A percentile compares a stretch with the other conserved stretches of the same genome.
Evolutionary conservation across 1,284 basidiomycete genomes (phyloP).

Genomic region (Naganishia liquefaciens): DNA sequence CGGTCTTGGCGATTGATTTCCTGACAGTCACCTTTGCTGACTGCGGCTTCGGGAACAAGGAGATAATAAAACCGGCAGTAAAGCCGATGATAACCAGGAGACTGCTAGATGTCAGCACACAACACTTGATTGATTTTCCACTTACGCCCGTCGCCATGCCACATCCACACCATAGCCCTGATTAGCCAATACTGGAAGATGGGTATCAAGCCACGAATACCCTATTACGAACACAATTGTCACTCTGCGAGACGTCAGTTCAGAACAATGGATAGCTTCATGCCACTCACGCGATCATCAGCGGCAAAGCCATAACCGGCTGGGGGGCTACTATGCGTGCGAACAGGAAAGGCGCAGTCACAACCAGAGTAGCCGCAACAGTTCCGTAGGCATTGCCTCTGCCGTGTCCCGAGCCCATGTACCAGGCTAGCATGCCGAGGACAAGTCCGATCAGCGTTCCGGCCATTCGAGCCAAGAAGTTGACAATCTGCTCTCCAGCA

Average conservation of each 20-base stretch:
- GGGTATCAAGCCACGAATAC: constrained; percentile 65
- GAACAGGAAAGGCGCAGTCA: constrained; percentile 62
- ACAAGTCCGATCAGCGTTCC: constrained; percentile 49
- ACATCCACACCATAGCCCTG: constrained; percentile 61
- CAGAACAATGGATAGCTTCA: not conserved
- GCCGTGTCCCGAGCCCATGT: constrained; percentile 59
- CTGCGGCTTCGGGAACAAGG: constrained; percentile 49
- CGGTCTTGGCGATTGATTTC: constrained; percentile 44
- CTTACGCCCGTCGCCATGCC: constrained; percentile 58
- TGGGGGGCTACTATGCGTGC: constrained; percentile 59
- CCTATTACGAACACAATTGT: constrained; percentile 57
- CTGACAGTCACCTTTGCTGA: constrained; percentile 47
- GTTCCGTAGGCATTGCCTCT: constrained; percentile 64
- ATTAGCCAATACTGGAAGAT: constrained; percentile 56
- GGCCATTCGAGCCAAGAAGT: constrained; percentile 58
- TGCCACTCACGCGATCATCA: constrained; percentile 45
- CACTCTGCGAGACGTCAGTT: constrained; percentile 7
- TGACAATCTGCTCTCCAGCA: constrained; percentile 64
- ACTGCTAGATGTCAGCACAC: constrained; percentile 3
- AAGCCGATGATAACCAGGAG: constrained; percentile 53
- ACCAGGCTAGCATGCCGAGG: constrained; percentile 63
- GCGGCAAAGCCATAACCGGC: constrained; percentile 48
- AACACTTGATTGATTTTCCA: not conserved
- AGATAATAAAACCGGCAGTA: constrained; percentile 47
- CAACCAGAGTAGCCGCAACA: constrained; percentile 59